Evolutionary conservation across 352 stramenopile genomes (phyloP), one percentile per base, ranked within the genome.

Genomic region (Detonula confervacea): DNA sequence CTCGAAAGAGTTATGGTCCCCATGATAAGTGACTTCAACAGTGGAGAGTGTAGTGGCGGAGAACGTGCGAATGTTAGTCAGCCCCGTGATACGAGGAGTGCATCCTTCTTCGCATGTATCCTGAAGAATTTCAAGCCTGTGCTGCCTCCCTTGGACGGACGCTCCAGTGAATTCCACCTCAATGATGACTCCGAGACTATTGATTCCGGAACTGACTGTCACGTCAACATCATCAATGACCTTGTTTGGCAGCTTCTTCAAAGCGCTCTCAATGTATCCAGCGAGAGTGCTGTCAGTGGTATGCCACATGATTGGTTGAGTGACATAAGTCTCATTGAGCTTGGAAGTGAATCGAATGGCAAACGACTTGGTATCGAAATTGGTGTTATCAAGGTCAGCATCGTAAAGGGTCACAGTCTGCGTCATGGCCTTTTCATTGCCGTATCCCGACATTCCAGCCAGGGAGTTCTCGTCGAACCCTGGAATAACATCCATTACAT

Each of bases 401-500:
- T 83, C 77, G 54, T 74, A 84, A 0, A 92, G 73, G 35, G 83
- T 90, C 56, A 92, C 78, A 33, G 71, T 90, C 52, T 92, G 88
- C 5, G 78, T 63, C 60, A 92, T 81, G 42, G 79, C 72, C 37
- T 84, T 75, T 66, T 80, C 62, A 61, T 78, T 78, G 3, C 77
- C 77, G 65, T 73, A 81, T 12, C 70, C 71, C 22, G 47, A 12
- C 47, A 84, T 52, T 39, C 70, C 76, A 73, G 35, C 14, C 49
- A 72, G 49, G 1, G 59, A 68, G 22, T 65, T 60, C 44, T 81
- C 55, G 27, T 80, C 54, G 51, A 80, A 82, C 47, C 65, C 69
- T 70, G 81, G 70, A 12, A 81, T 81, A 30, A 86, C 77, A 60
- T 91, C 86, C 79, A 94, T 85, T 14, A 94, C 71, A 73, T 94